These are phyloP conservation scores for Dactylellina cionopaga DNA, from an alignment of 2,329 filamentous ascomycete genomes.

Conservation along the genomic window DNA sequence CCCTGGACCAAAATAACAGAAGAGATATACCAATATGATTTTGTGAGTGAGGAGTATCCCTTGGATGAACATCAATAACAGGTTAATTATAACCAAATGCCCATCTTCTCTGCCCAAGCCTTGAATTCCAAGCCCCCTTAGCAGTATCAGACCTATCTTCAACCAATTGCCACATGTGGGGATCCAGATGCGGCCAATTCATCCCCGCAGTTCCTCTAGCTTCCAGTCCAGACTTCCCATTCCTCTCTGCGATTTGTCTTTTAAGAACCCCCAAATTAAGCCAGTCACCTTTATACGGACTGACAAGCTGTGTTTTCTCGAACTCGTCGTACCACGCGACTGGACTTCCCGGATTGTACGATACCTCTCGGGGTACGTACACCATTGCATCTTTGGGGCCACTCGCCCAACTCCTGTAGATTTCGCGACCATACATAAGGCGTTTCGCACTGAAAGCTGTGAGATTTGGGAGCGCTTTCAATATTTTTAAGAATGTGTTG, in stretches of 20 bases:
- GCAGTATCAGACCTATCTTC: background rate
- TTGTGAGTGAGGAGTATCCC: no score
- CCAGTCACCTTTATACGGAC: conserved; percentile 17
- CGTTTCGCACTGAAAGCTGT: background rate
- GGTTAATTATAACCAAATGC: no score
- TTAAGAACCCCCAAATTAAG: background rate
- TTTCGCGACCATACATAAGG: conserved; percentile 3
- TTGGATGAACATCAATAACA: no score
- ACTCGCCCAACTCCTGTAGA: background rate
- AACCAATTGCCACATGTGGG: background rate
- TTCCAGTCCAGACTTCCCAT: background rate
- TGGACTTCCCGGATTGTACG: background rate
- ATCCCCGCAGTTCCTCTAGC: no score
- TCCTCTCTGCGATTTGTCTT: background rate
- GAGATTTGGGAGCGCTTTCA: background rate
- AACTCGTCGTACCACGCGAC: background rate
- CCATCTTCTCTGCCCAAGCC: no score
- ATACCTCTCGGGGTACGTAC: background rate
- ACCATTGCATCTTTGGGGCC: background rate
- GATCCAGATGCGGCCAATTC: background rate
- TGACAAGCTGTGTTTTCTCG: background rate
- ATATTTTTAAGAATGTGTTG: background rate
- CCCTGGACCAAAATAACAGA: no score
- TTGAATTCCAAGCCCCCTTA: background rate
- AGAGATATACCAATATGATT: no score